Conservation (phyloP, 2,329 filamentous ascomycete genomes). For the Mycosphaerella sp. region DNA sequence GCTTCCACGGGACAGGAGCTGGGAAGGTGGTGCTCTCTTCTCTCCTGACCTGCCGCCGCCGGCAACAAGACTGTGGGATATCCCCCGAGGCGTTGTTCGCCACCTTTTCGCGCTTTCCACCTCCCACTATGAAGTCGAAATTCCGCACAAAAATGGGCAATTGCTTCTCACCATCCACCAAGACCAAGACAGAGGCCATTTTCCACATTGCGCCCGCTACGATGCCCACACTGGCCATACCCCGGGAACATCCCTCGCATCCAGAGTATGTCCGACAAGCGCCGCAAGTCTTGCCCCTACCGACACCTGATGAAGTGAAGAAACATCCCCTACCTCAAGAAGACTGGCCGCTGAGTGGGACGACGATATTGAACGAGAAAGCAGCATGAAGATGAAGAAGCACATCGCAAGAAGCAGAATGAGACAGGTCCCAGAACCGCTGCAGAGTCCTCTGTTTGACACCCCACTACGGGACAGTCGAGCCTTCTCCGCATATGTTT, state of each 20-base stretch:
- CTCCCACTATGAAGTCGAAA: conserved; percentile 4
- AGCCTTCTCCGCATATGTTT: not conserved
- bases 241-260: conserved; percentile 5
- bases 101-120: not conserved
- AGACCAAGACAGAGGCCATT: not conserved
- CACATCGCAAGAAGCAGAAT: not conserved
- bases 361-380: not conserved
- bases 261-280: conserved; percentile 7
- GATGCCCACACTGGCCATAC: conserved; percentile 3
- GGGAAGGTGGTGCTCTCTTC: too few species aligned
- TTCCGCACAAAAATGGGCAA: conserved; percentile 7
- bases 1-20: too few species aligned
- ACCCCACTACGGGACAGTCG: conserved; percentile 1
- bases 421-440: not conserved
- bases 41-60: too few species aligned
- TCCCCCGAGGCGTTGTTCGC: not conserved
- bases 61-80: not conserved
- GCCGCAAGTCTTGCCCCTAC: not conserved
- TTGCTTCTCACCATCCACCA: conserved; percentile 5
- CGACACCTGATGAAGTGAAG: conserved; percentile 1
- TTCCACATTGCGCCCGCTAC: conserved; percentile 2
- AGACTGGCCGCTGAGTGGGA: conserved; percentile 5
- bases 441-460: conserved; percentile 6
- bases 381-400: not conserved
- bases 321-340: not conserved